Conservation (phyloP, 1,284 basidiomycete species). For the Ustilago shanxiensis region DNA sequence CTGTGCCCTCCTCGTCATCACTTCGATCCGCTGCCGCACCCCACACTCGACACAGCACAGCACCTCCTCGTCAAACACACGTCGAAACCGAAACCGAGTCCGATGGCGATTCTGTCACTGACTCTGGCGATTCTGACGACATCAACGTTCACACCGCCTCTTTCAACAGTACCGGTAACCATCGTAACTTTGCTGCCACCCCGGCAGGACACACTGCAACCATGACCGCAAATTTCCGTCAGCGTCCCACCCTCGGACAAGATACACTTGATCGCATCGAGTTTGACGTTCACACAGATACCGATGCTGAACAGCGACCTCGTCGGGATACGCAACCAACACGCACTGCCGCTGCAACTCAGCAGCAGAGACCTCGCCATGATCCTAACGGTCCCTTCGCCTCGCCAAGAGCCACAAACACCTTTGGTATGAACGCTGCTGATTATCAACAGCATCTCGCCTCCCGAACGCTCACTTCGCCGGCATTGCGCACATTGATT, state of each 20-base stretch:
- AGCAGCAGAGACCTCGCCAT: constrained; percentile 17
- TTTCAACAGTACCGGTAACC: constrained; percentile 54
- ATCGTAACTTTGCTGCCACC: constrained; percentile 49
- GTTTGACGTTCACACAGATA: constrained; percentile 45
- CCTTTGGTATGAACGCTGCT: constrained; percentile 47
- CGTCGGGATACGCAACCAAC: constrained; percentile 12
- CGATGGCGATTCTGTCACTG: constrained; percentile 39
- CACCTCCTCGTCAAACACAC: constrained; percentile 20
- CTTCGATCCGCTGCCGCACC: background rate
- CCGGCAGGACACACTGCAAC: constrained; percentile 43
- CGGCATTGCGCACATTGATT: constrained; percentile 45
- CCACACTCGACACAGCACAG: constrained; percentile 16
- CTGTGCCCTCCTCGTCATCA: constrained; percentile 6
- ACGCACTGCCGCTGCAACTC: constrained; percentile 6
- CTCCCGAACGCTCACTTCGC: constrained; percentile 47
- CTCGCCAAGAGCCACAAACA: constrained; percentile 36
- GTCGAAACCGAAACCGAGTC: constrained; percentile 52
- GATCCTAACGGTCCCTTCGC: constrained; percentile 41
- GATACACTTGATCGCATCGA: constrained; percentile 50
- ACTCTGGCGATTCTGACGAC: constrained; percentile 39
- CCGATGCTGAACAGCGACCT: constrained; percentile 34
- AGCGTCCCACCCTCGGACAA: constrained; percentile 45
- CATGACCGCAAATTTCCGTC: constrained; percentile 30
- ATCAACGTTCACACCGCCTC: constrained; percentile 30
- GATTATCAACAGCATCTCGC: constrained; percentile 52